Conservation (phyloP, 139 green algal species). For the Chlorella vulgaris region DNA sequence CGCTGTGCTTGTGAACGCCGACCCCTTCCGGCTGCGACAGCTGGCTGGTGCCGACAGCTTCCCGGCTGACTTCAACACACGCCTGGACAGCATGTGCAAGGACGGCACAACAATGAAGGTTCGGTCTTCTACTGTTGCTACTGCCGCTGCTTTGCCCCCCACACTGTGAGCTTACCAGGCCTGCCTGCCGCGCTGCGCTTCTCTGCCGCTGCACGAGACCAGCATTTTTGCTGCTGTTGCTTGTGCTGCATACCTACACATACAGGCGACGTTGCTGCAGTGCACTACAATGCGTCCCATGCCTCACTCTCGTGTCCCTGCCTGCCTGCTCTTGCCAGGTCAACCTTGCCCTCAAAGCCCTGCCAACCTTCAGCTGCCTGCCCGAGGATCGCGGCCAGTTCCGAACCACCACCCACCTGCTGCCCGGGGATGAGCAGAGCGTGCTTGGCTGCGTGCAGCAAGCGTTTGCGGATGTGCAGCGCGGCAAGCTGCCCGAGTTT, state of each 20-base stretch:
- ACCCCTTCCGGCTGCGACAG: constrained; percentile 53
- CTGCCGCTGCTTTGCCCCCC: background rate
- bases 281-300: too few species aligned
- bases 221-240: background rate
- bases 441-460: constrained; percentile 10
- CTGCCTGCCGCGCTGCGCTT: too few species aligned
- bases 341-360: constrained; percentile 57
- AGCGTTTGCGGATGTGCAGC: constrained; percentile 19
- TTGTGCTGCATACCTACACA: background rate
- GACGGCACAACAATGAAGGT: constrained; percentile 67
- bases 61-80: constrained; percentile 40
- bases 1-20: constrained; percentile 53
- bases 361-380: constrained; percentile 63
- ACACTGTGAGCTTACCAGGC: background rate
- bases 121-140: too few species aligned
- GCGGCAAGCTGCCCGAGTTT: constrained; percentile 48
- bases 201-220: too few species aligned
- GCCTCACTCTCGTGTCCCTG: too few species aligned
- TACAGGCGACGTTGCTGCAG: too few species aligned
- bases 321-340: too few species aligned
- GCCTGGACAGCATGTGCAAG: constrained; percentile 47
- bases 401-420: constrained; percentile 60
- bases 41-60: constrained; percentile 42
- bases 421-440: constrained; percentile 44
- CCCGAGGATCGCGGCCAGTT: constrained; percentile 51